Base-by-base conservation (phyloP, 106 monocot species). In the Amphibolis antarctica region DNA sequence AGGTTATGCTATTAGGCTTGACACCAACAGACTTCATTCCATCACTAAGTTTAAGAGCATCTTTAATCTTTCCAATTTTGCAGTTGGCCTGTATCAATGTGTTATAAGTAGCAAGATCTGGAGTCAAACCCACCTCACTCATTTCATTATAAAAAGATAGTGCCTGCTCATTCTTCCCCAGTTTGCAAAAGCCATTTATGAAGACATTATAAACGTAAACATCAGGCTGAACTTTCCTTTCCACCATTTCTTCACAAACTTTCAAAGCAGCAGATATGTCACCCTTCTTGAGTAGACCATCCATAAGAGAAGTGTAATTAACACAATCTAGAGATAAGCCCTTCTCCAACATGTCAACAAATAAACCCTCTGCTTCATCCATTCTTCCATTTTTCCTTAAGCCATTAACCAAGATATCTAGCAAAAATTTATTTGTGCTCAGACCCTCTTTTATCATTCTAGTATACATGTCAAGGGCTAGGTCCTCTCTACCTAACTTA, bases 271-370 rank as follows among this genome's bases (percentile, higher is more conserved):
- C 66, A 24, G 84, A 76, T 19, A 74, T 66, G 18, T 91, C 75
- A 0, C 98, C 85, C 20, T 43, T 72, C 75, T 88, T 91, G 26
- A 87, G 79, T 57, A 81, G 76, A 9, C 91, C 87, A 75, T 98
- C 98, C 66, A 98, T 91, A 25, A 91, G 45, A 72, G 98, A 87
- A 54, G 98, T 88, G 60, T 77, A 88, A 57, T 98, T 98, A 51
- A 98, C 80, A 67, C 42, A 22, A 71, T 98, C 98, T 18, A 74
- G 53, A 29, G 46, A 25, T 15, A 88, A 45, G 22, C 88, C 91
- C 66, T 74, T 66, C 1, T 70, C 51, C 60, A 28, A 62, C 77
- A 79, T 77, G 21, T 83, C 74, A 52, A 70, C 54, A 28, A 98
- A 80, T 60, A 85, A 43, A 4, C 52, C 48, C 42, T 79, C 59